Conservation (phyloP, 179 eudicot genomes). For the Beta corolliflora region DNA sequence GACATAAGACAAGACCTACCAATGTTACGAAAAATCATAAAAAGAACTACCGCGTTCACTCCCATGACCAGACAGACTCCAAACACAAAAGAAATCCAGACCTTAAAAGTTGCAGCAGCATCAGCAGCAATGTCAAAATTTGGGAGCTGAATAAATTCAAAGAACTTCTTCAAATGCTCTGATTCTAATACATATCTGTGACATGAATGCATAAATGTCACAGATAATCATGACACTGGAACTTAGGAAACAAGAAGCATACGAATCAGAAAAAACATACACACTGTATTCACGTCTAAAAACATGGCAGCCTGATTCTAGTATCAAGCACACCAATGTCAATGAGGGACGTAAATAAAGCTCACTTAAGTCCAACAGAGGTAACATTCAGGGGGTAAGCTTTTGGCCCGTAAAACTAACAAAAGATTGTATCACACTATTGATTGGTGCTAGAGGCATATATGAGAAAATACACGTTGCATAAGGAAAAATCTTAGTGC, state of each 20-base stretch:
- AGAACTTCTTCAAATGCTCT: constrained; percentile 83
- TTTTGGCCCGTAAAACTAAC: background rate
- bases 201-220: constrained; percentile 16
- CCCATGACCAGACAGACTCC: background rate
- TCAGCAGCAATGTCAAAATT: constrained; percentile 97
- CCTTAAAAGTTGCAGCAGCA: constrained; percentile 99
- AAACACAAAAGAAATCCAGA: constrained; percentile 28
- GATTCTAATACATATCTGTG: constrained; percentile 86
- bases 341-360: background rate
- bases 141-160: constrained; percentile 86
- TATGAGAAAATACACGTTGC: background rate
- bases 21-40: background rate
- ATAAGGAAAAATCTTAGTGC: background rate
- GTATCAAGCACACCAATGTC: background rate
- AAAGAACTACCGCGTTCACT: background rate
- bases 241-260: background rate
- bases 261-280: background rate
- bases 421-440: too few species aligned
- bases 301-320: background rate
- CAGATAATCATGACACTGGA: background rate
- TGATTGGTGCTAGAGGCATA: background rate
- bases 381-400: background rate
- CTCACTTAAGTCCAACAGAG: background rate
- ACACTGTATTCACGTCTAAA: too few species aligned
- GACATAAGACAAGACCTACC: background rate